Conservation (phyloP, 2,329 filamentous ascomycete species). For the Coccinonectria pachysandricola region DNA sequence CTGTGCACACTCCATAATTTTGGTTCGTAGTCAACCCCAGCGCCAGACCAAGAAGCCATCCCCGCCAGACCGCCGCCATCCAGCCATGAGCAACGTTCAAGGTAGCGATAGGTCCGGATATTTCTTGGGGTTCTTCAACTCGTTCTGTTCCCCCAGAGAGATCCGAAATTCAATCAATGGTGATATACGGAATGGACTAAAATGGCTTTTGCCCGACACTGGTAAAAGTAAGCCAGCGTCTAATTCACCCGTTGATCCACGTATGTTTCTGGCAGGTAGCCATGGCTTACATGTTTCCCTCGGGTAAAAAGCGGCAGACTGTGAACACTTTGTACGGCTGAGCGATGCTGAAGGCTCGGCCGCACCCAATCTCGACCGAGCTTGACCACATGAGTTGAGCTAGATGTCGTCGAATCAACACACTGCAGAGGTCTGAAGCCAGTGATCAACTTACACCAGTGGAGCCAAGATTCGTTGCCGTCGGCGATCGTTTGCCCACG, state of each 20-base stretch:
- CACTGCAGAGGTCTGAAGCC: background rate
- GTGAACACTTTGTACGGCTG: conserved; percentile 23
- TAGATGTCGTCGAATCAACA: conserved; percentile 8
- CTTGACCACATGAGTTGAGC: conserved; percentile 28
- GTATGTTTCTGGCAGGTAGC: too few species aligned
- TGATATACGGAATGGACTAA: conserved; percentile 1
- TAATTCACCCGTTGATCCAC: too few species aligned
- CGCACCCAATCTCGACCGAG: conserved; percentile 25
- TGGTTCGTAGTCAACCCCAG: too few species aligned
- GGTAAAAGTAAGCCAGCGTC: too few species aligned
- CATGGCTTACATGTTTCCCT: conserved; percentile 27
- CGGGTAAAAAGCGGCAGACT: conserved; percentile 25
- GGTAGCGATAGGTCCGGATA: too few species aligned
- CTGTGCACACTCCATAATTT: too few species aligned
- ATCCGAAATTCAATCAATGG: too few species aligned
- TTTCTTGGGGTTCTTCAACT: too few species aligned
- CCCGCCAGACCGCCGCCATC: too few species aligned
- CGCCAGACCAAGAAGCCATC: too few species aligned
- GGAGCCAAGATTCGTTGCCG: conserved; percentile 25
- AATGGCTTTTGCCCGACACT: conserved; percentile 23
- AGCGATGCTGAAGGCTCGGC: conserved; percentile 20
- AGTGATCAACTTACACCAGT: conserved; percentile 23
- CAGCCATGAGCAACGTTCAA: too few species aligned
- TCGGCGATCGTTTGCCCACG: conserved; percentile 20
- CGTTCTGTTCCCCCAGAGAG: too few species aligned